Evolutionary conservation across 1,139 yeast genomes (phyloP), one percentile per base, ranked within the genome.

Genomic region (Ashbya aceris): DNA sequence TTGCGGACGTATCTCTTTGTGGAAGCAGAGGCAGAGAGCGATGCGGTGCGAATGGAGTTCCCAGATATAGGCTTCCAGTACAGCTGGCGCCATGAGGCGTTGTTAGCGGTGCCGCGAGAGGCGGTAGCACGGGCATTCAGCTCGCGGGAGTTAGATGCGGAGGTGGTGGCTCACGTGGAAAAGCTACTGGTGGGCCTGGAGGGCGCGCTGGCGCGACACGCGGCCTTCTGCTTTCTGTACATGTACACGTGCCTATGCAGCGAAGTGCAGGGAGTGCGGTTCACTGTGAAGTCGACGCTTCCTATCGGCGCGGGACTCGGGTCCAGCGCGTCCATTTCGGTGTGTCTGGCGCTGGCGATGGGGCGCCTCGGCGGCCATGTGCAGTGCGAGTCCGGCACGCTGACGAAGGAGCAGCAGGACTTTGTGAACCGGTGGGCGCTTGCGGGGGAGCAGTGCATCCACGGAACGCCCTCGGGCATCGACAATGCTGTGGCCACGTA

Each of bases 271-370:
- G 84, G 84, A 1, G 59, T 70, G 49, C 70, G 70, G 26, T 86
- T 81, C 60, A 70, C 77, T 5, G 77, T 86, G 23, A 73, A 91
- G 44, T 84, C 96, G 0, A 80, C 95, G 0, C 68, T 89, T 41
- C 98, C 99, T 0, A 83, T 91, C 42, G 97, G 99, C 27, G 96
- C 98, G 1, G 99, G 99, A 0, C 70, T 91, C 40, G 99, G 99
- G 0, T 85, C 96, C 1, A 84, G 95, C 40, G 98, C 97, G 1
- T 79, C 95, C 2, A 76, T 85, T 13, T 77, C 95, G 0, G 98
- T 91, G 9, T 82, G 95, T 58, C 62, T 91, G 34, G 76, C 95
- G 0, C 69, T 93, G 8, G 91, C 94, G 0, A 67, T 91, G 59
- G 70, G 85, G 5, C 61, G 71, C 27, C 63, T 84, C 27, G 82